Conservation (phyloP, 768 basidiomycete species). For the Mycena haematopus region DNA sequence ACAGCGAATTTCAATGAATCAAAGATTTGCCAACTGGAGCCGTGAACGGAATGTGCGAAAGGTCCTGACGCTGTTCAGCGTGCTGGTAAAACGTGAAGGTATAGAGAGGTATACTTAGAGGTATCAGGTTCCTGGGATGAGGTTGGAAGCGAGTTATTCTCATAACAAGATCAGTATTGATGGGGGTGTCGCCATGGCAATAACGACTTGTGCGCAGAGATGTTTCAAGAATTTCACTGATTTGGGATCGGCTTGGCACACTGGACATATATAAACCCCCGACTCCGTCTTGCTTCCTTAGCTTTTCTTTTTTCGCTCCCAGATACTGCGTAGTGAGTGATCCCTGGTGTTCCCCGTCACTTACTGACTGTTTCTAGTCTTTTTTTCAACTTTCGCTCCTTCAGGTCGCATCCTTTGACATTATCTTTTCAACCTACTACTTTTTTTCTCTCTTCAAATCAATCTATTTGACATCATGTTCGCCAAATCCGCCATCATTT, state of each 20-base stretch:
- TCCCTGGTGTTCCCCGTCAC: neutral
- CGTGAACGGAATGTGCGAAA: too few species aligned
- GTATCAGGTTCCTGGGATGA: too few species aligned
- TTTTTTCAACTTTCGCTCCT: conserved; percentile 18
- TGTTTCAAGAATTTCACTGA: conserved; percentile 13
- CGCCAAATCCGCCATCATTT: conserved; percentile 20
- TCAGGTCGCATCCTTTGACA: conserved; percentile 21
- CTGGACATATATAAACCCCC: conserved; percentile 7
- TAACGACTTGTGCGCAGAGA: neutral
- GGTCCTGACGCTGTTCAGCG: too few species aligned
- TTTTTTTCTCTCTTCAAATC: neutral
- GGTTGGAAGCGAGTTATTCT: neutral
- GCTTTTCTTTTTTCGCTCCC: conserved; percentile 18
- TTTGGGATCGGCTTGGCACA: neutral
- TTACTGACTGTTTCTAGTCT: neutral
- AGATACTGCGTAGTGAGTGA: conserved; percentile 28
- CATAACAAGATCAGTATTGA: neutral
- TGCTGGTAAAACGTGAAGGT: too few species aligned
- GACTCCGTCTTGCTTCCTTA: neutral
- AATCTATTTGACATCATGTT: conserved; percentile 10
- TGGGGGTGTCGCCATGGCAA: neutral
- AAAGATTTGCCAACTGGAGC: too few species aligned
- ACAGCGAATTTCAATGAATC: too few species aligned
- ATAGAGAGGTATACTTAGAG: too few species aligned
- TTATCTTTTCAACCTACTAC: conserved; percentile 12